Base-by-base conservation (phyloP, 768 basidiomycete genomes). In the Steccherinum ochraceum region DNA sequence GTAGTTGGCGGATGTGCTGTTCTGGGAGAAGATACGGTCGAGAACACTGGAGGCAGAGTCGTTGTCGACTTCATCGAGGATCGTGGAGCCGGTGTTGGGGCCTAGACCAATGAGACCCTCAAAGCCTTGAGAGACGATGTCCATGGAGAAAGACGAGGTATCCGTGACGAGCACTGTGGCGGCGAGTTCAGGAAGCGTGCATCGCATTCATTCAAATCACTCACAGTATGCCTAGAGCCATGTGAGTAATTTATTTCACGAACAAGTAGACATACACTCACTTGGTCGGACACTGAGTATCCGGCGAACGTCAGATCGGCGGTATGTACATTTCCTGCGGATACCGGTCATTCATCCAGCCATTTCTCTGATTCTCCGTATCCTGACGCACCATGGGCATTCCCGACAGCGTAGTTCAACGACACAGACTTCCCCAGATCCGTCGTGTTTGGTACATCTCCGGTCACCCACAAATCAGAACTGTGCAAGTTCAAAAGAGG, bases 61-160 rank as follows among this genome's bases (percentile, higher is more conserved):
- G 7, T 65, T 67, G 54, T 71, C 72, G 40, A 88, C 61, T 49
- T 79, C 80, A 53, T 80, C 72, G 51, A 72, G 75, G 54, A 90
- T 77, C 40, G 77, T 68, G 46, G 85, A 87, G 42, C 82, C 85
- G 21, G 76, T 65, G 68, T 86, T 86, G 24, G 87, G 87, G n/a
- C 88, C 88, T 16, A 90, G 76, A 20, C 88, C 88, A 24, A 90
- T 69, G 18, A 90, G 77, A 39, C 88, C 88, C 51, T 82, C 76
- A 56, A 80, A 85, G 0, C 81, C 84, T 60, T 86, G 78, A 2
- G 73, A 45, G 27, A 74, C 66, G 59, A 85, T 80, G 57, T 86
- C 67, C 13, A 75, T 65, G 3, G 84, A 78, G 64, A 90, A 88
- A 10, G 77, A 72, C 41, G 77, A 79, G 3, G 81, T 79, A 57